phyloP scores from a whole-genome alignment of 2,329 filamentous ascomycete genomes.

The Colletotrichum limetticola region DNA sequence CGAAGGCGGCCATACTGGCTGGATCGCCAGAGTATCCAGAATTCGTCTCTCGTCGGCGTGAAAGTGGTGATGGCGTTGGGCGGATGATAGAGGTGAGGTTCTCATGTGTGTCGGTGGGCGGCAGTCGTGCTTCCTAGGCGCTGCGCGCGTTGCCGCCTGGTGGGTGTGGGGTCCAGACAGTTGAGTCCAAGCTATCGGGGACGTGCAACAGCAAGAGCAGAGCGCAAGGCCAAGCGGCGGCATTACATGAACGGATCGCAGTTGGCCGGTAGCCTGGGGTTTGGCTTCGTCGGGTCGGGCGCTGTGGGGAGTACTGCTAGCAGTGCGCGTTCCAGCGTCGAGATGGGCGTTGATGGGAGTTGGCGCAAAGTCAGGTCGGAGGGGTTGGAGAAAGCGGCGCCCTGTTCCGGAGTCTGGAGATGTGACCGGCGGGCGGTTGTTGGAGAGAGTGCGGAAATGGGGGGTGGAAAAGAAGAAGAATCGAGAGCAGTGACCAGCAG shows the following conservation, averaged over 20 bases:
- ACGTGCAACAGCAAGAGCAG: slow-evolving; percentile 26
- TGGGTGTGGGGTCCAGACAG: slow-evolving; percentile 33
- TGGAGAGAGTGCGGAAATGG: slow-evolving; percentile 4
- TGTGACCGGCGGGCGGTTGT: slow-evolving; percentile 9
- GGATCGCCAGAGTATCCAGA: slow-evolving; percentile 17
- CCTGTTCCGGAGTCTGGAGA: background rate
- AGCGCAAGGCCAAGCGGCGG: slow-evolving; percentile 31
- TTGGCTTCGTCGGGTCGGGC: slow-evolving; percentile 10
- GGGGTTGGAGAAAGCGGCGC: slow-evolving; percentile 16
- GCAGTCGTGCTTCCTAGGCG: slow-evolving; percentile 34
- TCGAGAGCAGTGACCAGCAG: background rate
- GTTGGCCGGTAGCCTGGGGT: slow-evolving; percentile 14
- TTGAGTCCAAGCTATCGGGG: slow-evolving; percentile 34
- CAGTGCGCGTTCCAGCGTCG: slow-evolving; percentile 17
- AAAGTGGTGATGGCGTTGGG: slow-evolving; percentile 1
- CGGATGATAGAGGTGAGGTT: slow-evolving; percentile 30
- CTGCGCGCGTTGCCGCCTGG: slow-evolving; percentile 36
- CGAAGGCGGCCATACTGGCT: slow-evolving; percentile 75
- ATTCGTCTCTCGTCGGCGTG: slow-evolving; percentile 19
- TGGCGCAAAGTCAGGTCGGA: slow-evolving; percentile 21
- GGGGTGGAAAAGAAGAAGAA: slow-evolving; percentile 8
- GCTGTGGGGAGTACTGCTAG: slow-evolving; percentile 3
- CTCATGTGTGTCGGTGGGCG: slow-evolving; percentile 34
- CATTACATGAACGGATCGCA: slow-evolving; percentile 32
- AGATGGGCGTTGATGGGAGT: slow-evolving; percentile 2